phyloP scores from a whole-genome alignment of 2,329 filamentous ascomycete species.

The Pseudogymnoascus sp. region DNA sequence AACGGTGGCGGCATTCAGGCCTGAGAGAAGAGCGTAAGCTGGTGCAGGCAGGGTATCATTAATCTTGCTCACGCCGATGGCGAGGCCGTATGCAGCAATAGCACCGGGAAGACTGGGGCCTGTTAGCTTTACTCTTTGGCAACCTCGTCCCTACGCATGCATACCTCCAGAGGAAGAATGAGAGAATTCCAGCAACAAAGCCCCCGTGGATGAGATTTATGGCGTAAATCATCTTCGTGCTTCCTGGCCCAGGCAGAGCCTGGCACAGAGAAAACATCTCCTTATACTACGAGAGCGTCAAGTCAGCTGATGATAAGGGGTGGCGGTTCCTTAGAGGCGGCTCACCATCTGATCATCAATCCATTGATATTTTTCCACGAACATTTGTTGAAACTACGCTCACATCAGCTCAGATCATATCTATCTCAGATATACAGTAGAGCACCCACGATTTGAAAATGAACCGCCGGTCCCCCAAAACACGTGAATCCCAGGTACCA shows the following conservation, averaged over 20 bases:
- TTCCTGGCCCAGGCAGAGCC: slow-evolving; percentile 56
- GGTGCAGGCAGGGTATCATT: slow-evolving; percentile 47
- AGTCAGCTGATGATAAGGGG: not conserved
- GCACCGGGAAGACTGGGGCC: slow-evolving; percentile 63
- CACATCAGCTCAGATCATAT: not conserved
- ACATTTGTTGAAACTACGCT: slow-evolving; percentile 47
- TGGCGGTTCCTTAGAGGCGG: not conserved
- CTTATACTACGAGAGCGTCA: slow-evolving; percentile 42
- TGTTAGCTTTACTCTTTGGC: slow-evolving; percentile 32
- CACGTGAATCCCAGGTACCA: slow-evolving; percentile 58
- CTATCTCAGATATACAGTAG: not conserved
- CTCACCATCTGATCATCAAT: slow-evolving; percentile 53
- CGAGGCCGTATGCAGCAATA: slow-evolving; percentile 59
- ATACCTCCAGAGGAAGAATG: slow-evolving; percentile 27
- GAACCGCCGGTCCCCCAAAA: slow-evolving; percentile 60
- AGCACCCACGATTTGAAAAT: slow-evolving; percentile 51
- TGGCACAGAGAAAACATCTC: slow-evolving; percentile 64
- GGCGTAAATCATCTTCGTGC: slow-evolving; percentile 64
- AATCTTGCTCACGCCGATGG: slow-evolving; percentile 55
- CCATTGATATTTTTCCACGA: slow-evolving; percentile 53
- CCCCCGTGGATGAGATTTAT: slow-evolving; percentile 57
- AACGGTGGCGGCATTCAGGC: slow-evolving; percentile 63
- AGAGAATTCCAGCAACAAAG: slow-evolving; percentile 46
- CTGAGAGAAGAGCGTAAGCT: slow-evolving; percentile 61
- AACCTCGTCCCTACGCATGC: not conserved